These are phyloP conservation scores for Vitis riparia DNA, from an alignment of 164 flowering plant species.

Conservation along the genomic window DNA sequence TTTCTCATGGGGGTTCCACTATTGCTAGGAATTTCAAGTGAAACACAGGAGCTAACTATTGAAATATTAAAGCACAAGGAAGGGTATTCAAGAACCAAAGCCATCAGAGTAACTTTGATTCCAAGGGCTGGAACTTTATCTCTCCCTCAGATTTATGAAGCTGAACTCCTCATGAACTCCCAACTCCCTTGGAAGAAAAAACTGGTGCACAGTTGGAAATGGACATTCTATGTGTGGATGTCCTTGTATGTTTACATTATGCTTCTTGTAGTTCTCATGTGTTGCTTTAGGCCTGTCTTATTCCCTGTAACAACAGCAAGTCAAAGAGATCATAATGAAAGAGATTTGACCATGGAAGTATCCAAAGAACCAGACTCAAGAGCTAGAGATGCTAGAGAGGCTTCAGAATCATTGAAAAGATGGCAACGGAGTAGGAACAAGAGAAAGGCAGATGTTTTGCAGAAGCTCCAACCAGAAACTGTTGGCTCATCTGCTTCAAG, in stretches of 20 bases:
- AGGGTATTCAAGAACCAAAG: constrained; percentile 40
- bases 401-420: constrained; percentile 40
- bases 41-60: constrained; percentile 51
- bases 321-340: neutral
- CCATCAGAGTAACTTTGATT: constrained; percentile 41
- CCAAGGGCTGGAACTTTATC: constrained; percentile 64
- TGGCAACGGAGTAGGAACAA: constrained; percentile 45
- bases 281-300: constrained; percentile 43
- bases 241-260: constrained; percentile 45
- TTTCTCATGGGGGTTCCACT: constrained; percentile 62
- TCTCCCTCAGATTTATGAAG: constrained; percentile 67
- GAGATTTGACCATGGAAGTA: neutral
- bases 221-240: constrained; percentile 76
- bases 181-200: constrained; percentile 66
- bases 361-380: neutral
- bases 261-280: constrained; percentile 38
- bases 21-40: constrained; percentile 54
- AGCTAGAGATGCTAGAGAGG: constrained; percentile 17
- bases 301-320: constrained; percentile 25
- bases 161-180: constrained; percentile 59
- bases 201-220: constrained; percentile 63
- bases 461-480: constrained; percentile 9
- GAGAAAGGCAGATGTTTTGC: constrained; percentile 37
- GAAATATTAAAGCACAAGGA: constrained; percentile 54
- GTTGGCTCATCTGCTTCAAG: constrained; percentile 46